Evolutionary conservation across 345 rosid genomes (phyloP).

Genomic region (Eucalyptus urophylla): DNA sequence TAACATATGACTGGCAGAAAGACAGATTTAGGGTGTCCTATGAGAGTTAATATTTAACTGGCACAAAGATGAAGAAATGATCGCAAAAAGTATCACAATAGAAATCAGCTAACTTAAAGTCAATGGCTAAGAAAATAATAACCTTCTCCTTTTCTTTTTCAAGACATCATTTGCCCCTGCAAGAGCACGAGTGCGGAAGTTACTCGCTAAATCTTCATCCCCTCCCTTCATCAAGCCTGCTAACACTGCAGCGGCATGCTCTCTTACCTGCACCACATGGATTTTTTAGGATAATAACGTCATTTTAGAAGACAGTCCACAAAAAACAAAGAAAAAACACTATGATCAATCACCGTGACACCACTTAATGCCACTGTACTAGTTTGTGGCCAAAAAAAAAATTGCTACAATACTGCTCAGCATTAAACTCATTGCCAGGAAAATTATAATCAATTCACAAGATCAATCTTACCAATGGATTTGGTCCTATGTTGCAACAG

Average conservation of each 20-base stretch:
- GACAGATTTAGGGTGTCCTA: neutral
- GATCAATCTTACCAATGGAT: neutral
- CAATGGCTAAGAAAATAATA: neutral
- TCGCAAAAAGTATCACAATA: neutral
- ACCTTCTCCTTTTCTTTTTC: slow-evolving; percentile 59
- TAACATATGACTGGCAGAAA: neutral
- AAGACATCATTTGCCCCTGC: slow-evolving; percentile 56
- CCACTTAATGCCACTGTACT: neutral
- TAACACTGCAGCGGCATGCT: slow-evolving; percentile 95
- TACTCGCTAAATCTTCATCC: slow-evolving; percentile 69
- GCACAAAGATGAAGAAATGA: neutral
- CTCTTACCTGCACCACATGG: slow-evolving; percentile 54
- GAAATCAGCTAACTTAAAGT: neutral
- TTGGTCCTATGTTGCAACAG: neutral
- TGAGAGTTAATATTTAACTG: neutral
- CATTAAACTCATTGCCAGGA: neutral
- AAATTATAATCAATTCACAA: neutral
- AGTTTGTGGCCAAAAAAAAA: neutral
- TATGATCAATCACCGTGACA: neutral
- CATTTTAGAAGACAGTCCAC: neutral
- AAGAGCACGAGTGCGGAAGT: slow-evolving; percentile 78
- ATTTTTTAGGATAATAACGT: neutral
- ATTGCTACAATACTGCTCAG: neutral
- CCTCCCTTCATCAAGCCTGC: slow-evolving; percentile 97
- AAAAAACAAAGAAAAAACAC: neutral